Base-by-base conservation (phyloP, 2,329 filamentous ascomycete genomes). In the Phaeosphaeria sp. region DNA sequence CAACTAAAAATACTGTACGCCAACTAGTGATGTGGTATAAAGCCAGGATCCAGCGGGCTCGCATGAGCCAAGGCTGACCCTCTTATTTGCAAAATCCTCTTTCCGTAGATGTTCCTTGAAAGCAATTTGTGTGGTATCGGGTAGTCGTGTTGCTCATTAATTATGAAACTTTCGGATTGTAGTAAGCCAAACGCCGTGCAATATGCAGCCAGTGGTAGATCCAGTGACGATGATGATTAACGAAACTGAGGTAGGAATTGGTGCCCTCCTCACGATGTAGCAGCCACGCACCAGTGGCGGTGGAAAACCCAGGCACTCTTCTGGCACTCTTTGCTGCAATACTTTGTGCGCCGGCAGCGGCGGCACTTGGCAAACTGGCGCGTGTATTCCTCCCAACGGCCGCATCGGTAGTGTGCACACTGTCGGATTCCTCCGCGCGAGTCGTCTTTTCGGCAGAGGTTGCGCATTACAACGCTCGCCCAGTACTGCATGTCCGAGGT, bases 271-370 rank as follows among this genome's bases (percentile, higher is more conserved):
- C 62, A 59, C 60, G 73, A 76, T 54, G 85, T 84, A 17, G 91
- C 91, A 58, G 90, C 89, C 57, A 95, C 90, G 77, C 95, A 99
- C 95, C 95, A 99, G 80, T 98, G 96, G 60, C 95, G 89, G 77
- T 99, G 95, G 79, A 93, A 98, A 25, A 95, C 93, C 95, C 95
- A 99, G 9, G 95, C 96, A 69, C 92, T 96, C 83, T 98, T 98
- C 80, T 99, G 95, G 79, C 95, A 99, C 78, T 99, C 95, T 80
- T 99, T 99, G 86, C 93, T 97, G 88, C 95, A 99, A 82, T 97
- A 97, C 79, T 99, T 99, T 61, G 95, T 99, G 65, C 95, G 89
- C 68, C 95, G 89, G 81, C 95, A 99, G 64, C 95, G 89, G 65
- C 95, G 89, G 80, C 95, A 99, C 80, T 99, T 99, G 67, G 95